Evolutionary conservation across 2,329 filamentous ascomycete genomes (phyloP), one percentile per base, ranked within the genome.

Genomic region (Davidsoniella virescens): DNA sequence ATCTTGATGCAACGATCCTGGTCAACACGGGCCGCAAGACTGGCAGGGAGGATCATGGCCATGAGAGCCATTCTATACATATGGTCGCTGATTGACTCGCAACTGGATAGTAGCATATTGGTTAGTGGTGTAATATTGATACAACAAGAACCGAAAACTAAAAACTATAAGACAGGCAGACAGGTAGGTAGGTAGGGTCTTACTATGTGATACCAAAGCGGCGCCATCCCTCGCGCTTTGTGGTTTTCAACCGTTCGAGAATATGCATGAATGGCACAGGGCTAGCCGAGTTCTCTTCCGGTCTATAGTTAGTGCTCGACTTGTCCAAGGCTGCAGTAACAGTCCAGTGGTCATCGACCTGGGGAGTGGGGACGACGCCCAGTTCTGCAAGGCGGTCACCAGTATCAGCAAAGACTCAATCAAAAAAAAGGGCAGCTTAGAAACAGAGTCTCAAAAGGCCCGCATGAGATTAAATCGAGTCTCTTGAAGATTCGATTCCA

Each of bases 1-100:
- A 98, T 95, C 67, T 86, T 86, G 59, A 87, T 90, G 71, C 92
- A 98, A 58, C 80, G 82, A 23, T 75, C 67, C 38, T 94, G 73
- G 62, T 96, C 83, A 60, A 96, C 71, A 38, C 75, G 75, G 0
- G 77, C 67, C 2, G 79, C 72, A 9, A 95, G 76, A 1, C 82
- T 67, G 0, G 84, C 73, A 1, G 92, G 90, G 2, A 87, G 87
- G 56, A 95, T 77, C 80, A 98, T 85, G 56, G 86, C 87, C 64
- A 98, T 87, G 57, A 98, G 76, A 46, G 88, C 87, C 92, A 98
- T 98, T 67, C 92, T 87, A 68, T 96, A 98, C 92, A 98, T 98
- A 73, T 98, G 92, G 68, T 98, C 92, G 49, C 86, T 76, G 61
- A 98, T 95, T 2, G 87, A 94, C 66, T 98, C 92, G 63, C 86